Evolutionary conservation across 2,329 filamentous ascomycete genomes (phyloP).

Genomic region (Phaeosphaeriaceae sp.): DNA sequence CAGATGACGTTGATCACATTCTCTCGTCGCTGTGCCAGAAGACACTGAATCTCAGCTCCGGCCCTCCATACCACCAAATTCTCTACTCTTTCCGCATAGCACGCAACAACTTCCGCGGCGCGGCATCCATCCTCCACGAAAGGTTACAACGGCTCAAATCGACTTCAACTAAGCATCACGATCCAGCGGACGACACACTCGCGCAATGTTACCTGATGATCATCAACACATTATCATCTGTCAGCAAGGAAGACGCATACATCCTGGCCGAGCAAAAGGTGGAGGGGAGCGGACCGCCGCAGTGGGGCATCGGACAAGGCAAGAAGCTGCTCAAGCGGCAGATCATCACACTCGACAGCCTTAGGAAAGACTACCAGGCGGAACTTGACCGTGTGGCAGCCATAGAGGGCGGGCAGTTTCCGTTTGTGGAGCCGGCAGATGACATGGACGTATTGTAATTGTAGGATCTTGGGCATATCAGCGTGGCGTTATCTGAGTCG

Average conservation of each 20-base stretch:
- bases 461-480: constrained; percentile 16
- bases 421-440: constrained; percentile 61
- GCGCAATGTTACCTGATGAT: constrained; percentile 84
- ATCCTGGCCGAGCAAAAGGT: constrained; percentile 65
- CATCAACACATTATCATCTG: constrained; percentile 90
- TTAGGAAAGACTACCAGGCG: constrained; percentile 86
- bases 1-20: constrained; percentile 79
- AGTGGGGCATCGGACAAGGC: constrained; percentile 40
- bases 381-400: constrained; percentile 88
- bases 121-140: constrained; percentile 64
- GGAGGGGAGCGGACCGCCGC: constrained; percentile 44
- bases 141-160: constrained; percentile 60
- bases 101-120: constrained; percentile 84
- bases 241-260: constrained; percentile 83
- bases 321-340: constrained; percentile 65
- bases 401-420: constrained; percentile 89
- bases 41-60: constrained; percentile 67
- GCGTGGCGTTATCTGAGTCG: constrained; percentile 25
- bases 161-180: constrained; percentile 47
- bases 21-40: constrained; percentile 75
- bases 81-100: constrained; percentile 90
- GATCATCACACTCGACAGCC: constrained; percentile 83
- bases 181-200: constrained; percentile 61
- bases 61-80: constrained; percentile 81
- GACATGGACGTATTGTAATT: constrained; percentile 47